Evolutionary conservation across 768 basidiomycete genomes (phyloP).

Genomic region (Clavaria fumosa): DNA sequence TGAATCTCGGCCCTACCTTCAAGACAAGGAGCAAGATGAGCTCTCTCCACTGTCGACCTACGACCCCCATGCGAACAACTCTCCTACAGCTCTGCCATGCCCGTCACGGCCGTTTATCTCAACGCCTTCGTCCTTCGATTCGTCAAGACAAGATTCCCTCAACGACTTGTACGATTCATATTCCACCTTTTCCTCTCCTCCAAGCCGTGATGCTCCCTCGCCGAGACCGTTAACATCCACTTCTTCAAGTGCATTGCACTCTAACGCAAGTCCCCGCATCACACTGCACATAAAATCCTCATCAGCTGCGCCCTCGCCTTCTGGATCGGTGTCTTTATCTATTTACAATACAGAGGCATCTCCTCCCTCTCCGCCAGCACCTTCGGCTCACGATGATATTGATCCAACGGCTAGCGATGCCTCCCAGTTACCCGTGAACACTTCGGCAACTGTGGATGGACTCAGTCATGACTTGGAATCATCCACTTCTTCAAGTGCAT

Average conservation of each 20-base stretch:
- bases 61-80: background rate
- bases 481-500: background rate
- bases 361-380: background rate
- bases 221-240: background rate
- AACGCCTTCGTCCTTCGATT: slow-evolving; percentile 10
- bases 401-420: too few species aligned
- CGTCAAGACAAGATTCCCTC: slow-evolving; percentile 10
- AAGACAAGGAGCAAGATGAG: background rate
- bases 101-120: background rate
- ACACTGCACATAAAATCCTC: background rate
- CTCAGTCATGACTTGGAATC: too few species aligned
- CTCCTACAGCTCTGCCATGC: background rate
- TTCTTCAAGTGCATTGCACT: background rate
- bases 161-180: slow-evolving; percentile 12
- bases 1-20: background rate
- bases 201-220: background rate
- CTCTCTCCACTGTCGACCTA: background rate
- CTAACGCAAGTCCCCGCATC: background rate
- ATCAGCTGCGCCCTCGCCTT: background rate
- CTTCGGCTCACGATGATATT: too few species aligned
- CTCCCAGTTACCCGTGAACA: too few species aligned
- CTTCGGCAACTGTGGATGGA: too few species aligned
- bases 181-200: slow-evolving; percentile 8
- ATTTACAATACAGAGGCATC: background rate
- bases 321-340: background rate